phyloP scores from a whole-genome alignment of 306 rosid genomes.

The Coriaria nepalensis region DNA sequence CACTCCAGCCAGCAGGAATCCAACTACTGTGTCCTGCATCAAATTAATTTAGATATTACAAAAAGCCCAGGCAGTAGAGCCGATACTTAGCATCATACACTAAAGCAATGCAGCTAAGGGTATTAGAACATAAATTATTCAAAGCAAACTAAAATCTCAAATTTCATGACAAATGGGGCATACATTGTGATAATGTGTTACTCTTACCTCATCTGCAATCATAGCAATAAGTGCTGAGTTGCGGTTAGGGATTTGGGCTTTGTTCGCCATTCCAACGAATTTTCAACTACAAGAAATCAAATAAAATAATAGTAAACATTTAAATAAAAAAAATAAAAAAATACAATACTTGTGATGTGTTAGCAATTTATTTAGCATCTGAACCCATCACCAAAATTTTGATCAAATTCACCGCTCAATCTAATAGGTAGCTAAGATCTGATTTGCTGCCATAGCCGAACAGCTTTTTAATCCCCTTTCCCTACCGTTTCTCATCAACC shows the following conservation, averaged over 20 bases:
- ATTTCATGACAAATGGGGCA: too few species aligned
- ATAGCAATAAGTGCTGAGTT: constrained; percentile 73
- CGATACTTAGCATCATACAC: constrained; percentile 1
- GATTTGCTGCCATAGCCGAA: too few species aligned
- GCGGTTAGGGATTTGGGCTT: constrained; percentile 36
- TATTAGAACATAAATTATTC: neutral
- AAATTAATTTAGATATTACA: neutral
- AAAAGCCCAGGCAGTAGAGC: neutral
- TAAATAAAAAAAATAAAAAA: neutral
- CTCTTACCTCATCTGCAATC: constrained; percentile 89
- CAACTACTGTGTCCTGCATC: constrained; percentile 72
- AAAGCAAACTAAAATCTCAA: neutral
- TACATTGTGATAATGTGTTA: constrained; percentile 3
- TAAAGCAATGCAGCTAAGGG: neutral
- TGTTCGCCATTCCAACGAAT: constrained; percentile 48
- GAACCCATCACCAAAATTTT: too few species aligned
- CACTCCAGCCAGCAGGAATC: constrained; percentile 94
- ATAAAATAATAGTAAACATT: neutral
- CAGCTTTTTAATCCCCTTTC: too few species aligned
- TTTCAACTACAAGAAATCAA: neutral
- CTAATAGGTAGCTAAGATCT: too few species aligned
- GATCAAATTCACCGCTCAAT: too few species aligned
- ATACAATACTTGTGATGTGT: too few species aligned
- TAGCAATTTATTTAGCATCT: too few species aligned
- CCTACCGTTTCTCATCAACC: too few species aligned